Conservation (phyloP, 768 basidiomycete species). For the Neoboletus magnificus region DNA sequence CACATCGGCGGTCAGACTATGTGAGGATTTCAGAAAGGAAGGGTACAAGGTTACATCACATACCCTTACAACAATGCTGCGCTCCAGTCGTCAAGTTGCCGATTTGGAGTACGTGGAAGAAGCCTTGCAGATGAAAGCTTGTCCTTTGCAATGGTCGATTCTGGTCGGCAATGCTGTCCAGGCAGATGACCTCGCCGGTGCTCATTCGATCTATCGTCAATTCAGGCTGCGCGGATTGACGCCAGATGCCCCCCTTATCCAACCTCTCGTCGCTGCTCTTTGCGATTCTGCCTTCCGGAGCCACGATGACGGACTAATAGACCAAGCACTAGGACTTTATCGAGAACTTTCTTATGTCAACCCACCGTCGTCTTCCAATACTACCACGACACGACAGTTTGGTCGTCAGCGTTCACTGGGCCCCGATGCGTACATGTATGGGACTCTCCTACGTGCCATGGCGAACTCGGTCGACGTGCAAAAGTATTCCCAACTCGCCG, state of each 20-base stretch:
- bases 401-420: conserved; percentile 37
- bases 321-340: conserved; percentile 54
- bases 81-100: conserved; percentile 36
- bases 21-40: conserved; percentile 29
- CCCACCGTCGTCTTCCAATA: conserved; percentile 22
- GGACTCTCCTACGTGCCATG: conserved; percentile 49
- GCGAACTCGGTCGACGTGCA: conserved; percentile 41
- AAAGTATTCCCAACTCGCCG: conserved; percentile 47
- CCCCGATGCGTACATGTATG: conserved; percentile 54
- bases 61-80: conserved; percentile 43
- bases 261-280: conserved; percentile 52
- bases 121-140: conserved; percentile 39
- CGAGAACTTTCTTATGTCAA: conserved; percentile 39
- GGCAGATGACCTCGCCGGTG: conserved; percentile 36
- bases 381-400: conserved; percentile 12
- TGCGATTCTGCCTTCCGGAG: conserved; percentile 38
- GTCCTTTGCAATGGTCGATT: conserved; percentile 49
- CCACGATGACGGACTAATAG: conserved; percentile 43
- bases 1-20: too few species aligned
- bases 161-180: conserved; percentile 51
- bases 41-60: conserved; percentile 32
- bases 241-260: conserved; percentile 50
- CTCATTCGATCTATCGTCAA: conserved; percentile 48
- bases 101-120: conserved; percentile 44
- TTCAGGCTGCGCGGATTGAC: conserved; percentile 41